Conservation (phyloP, 139 green algal genomes). For the Chlorokybus atmophyticus region DNA sequence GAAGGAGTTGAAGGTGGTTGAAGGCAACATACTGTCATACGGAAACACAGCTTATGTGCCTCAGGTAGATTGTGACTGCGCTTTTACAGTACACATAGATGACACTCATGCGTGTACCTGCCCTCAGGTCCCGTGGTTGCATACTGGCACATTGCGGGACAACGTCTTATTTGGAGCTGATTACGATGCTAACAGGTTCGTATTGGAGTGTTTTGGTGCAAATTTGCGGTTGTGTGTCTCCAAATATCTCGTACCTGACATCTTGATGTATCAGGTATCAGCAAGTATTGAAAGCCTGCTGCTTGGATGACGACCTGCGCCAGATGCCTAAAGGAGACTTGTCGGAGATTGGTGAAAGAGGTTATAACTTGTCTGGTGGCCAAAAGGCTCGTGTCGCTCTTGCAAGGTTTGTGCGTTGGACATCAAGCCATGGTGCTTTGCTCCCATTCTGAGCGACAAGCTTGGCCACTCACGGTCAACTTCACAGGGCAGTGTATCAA, state of each 20-base stretch:
- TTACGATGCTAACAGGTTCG: neutral
- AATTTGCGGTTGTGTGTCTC: no score
- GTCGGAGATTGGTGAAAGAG: constrained; percentile 40
- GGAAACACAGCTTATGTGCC: constrained; percentile 10
- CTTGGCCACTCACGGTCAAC: no score
- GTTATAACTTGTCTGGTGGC: constrained; percentile 40
- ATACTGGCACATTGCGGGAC: constrained; percentile 25
- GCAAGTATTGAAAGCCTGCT: constrained; percentile 6
- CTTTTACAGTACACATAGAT: no score
- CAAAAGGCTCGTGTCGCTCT: constrained; percentile 39
- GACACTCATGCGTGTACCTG: no score
- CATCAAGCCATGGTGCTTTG: no score
- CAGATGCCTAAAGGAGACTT: constrained; percentile 35
- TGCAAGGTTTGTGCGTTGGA: neutral
- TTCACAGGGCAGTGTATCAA: no score
- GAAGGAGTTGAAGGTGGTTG: constrained; percentile 13
- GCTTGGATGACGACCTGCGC: constrained; percentile 20
- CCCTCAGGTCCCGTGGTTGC: constrained; percentile 19
- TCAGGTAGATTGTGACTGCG: no score
- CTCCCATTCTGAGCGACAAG: no score
- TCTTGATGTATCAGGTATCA: no score
- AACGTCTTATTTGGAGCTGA: constrained; percentile 24
- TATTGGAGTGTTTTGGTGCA: no score
- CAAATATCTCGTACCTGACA: no score
- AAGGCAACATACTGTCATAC: neutral